Evolutionary conservation across 2,329 filamentous ascomycete species (phyloP), one percentile per base, ranked within the genome.

Genomic region (Penicillium freii): DNA sequence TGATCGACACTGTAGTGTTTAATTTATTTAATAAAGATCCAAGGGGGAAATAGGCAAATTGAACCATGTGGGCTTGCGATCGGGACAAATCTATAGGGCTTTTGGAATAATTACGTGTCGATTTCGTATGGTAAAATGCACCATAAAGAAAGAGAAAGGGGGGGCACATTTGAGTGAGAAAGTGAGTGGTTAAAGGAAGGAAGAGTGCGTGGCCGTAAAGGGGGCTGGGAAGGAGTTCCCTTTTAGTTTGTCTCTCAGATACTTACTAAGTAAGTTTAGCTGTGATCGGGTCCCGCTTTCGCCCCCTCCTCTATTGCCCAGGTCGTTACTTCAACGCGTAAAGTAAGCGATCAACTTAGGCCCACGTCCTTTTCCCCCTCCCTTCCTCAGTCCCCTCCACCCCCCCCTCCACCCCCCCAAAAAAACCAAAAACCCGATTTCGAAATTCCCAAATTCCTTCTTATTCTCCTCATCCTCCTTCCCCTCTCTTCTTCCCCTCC

Each of bases 281-380:
- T 25, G 39, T 50, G 44, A 44, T 43, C 49, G 53, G 53, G 60
- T 61, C 62, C 60, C 62, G 58, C 63, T 64, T 62, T 63, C 51
- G 56, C 60, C 60, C 58, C 60, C 60, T 23, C 57, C 62, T 60
- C 62, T 44, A 40, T 34, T 55, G 23, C 21, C 15, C 23, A 25
- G 39, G 21, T 55, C 53, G 17, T 34, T 51, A 39, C 51, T 53
- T 50, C 56, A 51, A 56, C 60, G 44, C 58, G 62, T 62, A 29
- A 43, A 63, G 64, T 63, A 66, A 66, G 61, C 59, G 59, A 64
- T 64, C 23, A 38, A 51, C 58, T 65, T 65, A 57, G 55, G 58
- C 59, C 59, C 62, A 65, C 64, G 64, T 54, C 62, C 62, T 48
- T 54, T 38, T 15, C 25, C 54, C 61, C 54, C 61, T 57, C 33